Base-by-base conservation (phyloP, 2,329 filamentous ascomycete species). In the Aplosporella prunicola region DNA sequence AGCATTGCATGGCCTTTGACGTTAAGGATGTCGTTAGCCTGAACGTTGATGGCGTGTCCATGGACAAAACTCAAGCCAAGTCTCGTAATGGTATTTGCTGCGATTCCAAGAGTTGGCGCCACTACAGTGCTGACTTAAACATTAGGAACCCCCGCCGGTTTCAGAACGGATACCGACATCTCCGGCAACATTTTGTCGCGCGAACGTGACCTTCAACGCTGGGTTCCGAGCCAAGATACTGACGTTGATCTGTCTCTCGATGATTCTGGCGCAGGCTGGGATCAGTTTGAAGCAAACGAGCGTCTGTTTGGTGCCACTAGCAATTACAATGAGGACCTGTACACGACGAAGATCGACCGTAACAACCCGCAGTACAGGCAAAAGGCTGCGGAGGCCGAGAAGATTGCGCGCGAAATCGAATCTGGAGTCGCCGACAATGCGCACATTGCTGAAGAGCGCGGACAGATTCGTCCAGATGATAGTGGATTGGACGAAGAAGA, bases 251-350 rank as follows among this genome's bases (percentile, higher is more conserved):
- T 83, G 46, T 80, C 81, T 32, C 69, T 95, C 16, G 86, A 91
- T 51, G 75, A 60, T 17, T 52, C 51, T 11, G 58, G 53, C 18
- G 49, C 47, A 30, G 67, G 63, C 8, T 98, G 91, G 91, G 89
- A 98, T 57, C 91, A 98, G 58, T 98, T 98, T 53, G 82, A 84
- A 41, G 80, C 75, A 45, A 96, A 96, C 53, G 84, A 93, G 61
- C 73, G 78, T 39, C 76, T 86, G 20, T 96, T 94, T 54, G 91
- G 91, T 23, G 64, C 93, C 25, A 85, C 78, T 60, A 91, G 82
- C 35, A 86, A 87, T 51, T 98, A 96, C 56, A 79, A 96, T 53
- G 91, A 96, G 62, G 87, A 84, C 49, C 77, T 91, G 28, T 98
- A 98, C 64, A 98, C 91, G 2, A 98, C 91, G 8, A 66, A 76